Base-by-base conservation (phyloP, 768 basidiomycete species). In the Mycena olivaceomarginata region DNA sequence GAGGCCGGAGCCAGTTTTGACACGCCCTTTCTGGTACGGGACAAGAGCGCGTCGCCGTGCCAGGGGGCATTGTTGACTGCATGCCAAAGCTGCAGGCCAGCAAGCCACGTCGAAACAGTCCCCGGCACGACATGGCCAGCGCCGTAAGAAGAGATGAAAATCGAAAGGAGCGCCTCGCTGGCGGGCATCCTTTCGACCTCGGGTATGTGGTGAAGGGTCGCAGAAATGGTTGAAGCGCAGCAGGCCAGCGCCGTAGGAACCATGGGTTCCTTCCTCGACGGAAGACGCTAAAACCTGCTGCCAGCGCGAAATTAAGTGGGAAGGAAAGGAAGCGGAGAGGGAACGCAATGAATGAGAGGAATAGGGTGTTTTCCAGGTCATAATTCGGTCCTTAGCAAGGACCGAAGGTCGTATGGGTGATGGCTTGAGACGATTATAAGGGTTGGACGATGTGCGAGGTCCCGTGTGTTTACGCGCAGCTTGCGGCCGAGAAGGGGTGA, bases 151-250 rank as follows among this genome's bases (percentile, higher is more conserved):
- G 25, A 25, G 25, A 25, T 25, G 25, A 25, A 25, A 25, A 31
- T 31, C 31, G 31, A 31, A 31, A 31, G 31, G 31, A 31, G 31
- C 31, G 4, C 31, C 31, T 31, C 31, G 31, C 31, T 82, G 0
- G 82, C 86, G 0, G 84, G 86, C 83, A 85, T 87, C 4, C 79
- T 76, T 0, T 40, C 48, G 0, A 57, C 77, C 70, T 87, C 84
- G 0, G 81, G 41, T 8, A 88, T 82, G 4, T 71, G 13, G 43
- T 77, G 70, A 1, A 64, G 20, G 20, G 57, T 89, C 84, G 41
- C 87, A 88, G 69, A 86, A 88, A 56, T 87, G 83, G 0, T 80
- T 85, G 79, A 86, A 87, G 0, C 81, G 77, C 0, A 86, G 80
- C 0, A 86, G 56, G 0, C 86, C 85, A 0, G 86, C 84, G 0